Conservation (phyloP, 495 filamentous ascomycete species). For the Neurospora sp. region DNA sequence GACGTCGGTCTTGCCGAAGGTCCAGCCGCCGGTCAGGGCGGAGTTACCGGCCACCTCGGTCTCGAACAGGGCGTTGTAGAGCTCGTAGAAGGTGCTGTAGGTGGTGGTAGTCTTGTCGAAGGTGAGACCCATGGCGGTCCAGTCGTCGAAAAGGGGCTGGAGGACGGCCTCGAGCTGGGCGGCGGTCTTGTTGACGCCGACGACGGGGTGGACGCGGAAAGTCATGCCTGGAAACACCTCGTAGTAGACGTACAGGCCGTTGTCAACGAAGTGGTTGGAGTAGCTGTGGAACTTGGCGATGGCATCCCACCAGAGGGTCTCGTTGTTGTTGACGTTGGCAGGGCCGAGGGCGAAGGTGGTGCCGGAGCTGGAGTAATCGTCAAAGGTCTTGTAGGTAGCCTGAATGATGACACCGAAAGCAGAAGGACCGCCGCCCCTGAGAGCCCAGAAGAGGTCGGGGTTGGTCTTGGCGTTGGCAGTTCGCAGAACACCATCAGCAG, state of each 20-base stretch:
- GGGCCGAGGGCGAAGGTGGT: constrained; percentile 32
- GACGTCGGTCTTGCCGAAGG: constrained; percentile 32
- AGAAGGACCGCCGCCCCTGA: constrained; percentile 49
- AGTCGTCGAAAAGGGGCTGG: constrained; percentile 34
- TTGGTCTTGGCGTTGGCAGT: constrained; percentile 41
- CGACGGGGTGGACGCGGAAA: constrained; percentile 32
- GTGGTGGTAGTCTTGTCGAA: constrained; percentile 23
- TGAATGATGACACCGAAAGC: constrained; percentile 48
- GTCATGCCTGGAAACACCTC: constrained; percentile 23
- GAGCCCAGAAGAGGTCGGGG: constrained; percentile 55
- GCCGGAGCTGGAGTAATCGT: constrained; percentile 29
- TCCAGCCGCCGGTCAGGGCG: constrained; percentile 37
- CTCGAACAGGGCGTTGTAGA: constrained; percentile 40
- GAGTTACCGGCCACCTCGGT: constrained; percentile 31
- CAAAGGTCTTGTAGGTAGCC: constrained; percentile 38
- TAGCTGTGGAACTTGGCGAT: constrained; percentile 36
- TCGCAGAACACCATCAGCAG: constrained; percentile 41
- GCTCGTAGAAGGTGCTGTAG: constrained; percentile 33
- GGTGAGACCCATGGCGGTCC: constrained; percentile 24
- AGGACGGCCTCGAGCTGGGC: constrained; percentile 30
- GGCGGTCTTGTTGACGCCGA: constrained; percentile 33
- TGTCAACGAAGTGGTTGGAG: constrained; percentile 26
- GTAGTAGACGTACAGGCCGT: constrained; percentile 40
- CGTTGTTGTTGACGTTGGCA: constrained; percentile 19
- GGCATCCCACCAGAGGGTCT: constrained; percentile 33